Base-by-base conservation (phyloP, 768 basidiomycete species). In the Lentinula guzmanii region DNA sequence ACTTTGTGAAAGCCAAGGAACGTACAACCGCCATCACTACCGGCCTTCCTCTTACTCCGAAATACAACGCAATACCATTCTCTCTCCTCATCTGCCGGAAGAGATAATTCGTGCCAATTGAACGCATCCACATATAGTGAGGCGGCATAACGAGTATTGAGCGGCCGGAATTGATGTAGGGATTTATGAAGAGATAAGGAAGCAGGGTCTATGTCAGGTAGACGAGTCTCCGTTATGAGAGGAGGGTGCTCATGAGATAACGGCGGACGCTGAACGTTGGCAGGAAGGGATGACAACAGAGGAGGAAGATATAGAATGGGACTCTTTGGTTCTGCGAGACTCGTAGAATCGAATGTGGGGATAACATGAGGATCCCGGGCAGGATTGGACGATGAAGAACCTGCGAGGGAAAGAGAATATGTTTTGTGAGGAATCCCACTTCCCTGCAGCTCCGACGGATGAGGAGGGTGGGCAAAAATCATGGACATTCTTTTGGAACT, bases 21-120 rank as follows among this genome's bases (percentile, higher is more conserved):
- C 79, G 65, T 65, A 91, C 91, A 77, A 63, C 76, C 79, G 21
- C 84, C 81, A 63, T 93, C 86, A 65, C 88, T 89, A 24, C 85
- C 90, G 7, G 76, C 73, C 67, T 85, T 87, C 31, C 95, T 81
- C 65, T 82, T 84, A 64, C 89, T 91, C 11, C 93, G 81, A 74
- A 98, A 98, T 15, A 86, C 92, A 10, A 98, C 96, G 63, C 87
- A 87, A 70, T 96, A 98, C 93, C 91, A 97, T 61, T 93, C 91
- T 42, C 91, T 77, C 65, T 91, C 90, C 51, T 90, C 85, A 2
- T 88, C 82, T 56, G 76, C 75, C 1, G 89, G 87, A 13, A 96
- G 78, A 3, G 71, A 69, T 1, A 96, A 76, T 50, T 89, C 82
- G 16, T 72, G 67, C 95, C 95, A 98, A 71, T 97, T 97, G 79